Base-by-base conservation (phyloP, 345 rosid species). In the Zanthoxylum bungeanum region DNA sequence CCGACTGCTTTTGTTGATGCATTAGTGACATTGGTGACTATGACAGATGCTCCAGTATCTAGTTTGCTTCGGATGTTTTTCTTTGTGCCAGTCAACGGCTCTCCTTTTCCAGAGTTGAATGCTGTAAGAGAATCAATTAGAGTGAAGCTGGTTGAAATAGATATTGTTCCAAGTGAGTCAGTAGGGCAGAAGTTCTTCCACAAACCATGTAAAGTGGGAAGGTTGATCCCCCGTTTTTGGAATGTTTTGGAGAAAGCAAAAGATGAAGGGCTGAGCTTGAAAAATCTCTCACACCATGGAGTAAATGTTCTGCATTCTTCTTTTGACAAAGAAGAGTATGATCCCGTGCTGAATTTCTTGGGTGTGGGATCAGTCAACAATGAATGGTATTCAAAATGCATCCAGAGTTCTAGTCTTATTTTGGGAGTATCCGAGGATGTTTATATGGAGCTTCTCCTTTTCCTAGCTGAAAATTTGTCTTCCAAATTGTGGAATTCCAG, bases 241-340 rank as follows among this genome's bases (percentile, higher is more conserved):
- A 66, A 76, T 55, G 78, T 89, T 34, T 70, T 91, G 82, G 67
- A 64, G 71, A 80, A 72, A 70, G 86, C 97, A n/a, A 80, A 72
- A 58, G 70, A 62, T 55, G 76, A 76, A 63, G 86, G 87, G 27
- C 76, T 88, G 8, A 82, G 82, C 75, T 67, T 91, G 63, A 73
- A 75, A 4, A 89, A 84, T 67, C 85, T 91, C n/a, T 91, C 97
- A 2, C 86, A 86, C 7, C 88, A 89, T 60, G 91, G 89, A 7
- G 68, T 73, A 7, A 74, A 71, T 51, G 58, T 89, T 60, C 66
- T 89, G 68, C 79, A 75, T 67, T 80, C 82, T 3, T 76, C 89
- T 0, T 89, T 91, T 57, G 93, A 91, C 30, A 42, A 4, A 39
- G 16, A 27, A 0, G 77, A 72, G 46, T 79, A 81, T 62, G 79